Base-by-base conservation (phyloP, 805 yeast species). In the Kodamaea restingae region DNA sequence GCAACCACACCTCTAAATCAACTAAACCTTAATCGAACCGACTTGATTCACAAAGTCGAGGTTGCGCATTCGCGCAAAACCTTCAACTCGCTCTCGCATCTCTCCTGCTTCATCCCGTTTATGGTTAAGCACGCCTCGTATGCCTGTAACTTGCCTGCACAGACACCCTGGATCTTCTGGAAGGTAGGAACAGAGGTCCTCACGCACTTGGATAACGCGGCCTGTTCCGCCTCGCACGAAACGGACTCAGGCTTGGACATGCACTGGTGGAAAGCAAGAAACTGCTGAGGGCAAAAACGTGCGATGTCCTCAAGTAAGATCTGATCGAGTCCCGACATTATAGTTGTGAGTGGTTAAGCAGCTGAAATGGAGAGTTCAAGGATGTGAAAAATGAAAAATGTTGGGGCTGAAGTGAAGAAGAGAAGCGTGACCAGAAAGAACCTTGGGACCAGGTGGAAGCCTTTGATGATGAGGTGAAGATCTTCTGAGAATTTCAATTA, bases 241-340 rank as follows among this genome's bases (percentile, higher is more conserved):
- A 77, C 78, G 17, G 32, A 15, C 39, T 70, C 72, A 28, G 81
- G 81, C 20, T 65, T 68, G 25, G 78, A 60, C 58, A 86, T 73
- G 54, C 95, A 86, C 51, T 76, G 78, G 58, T 86, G 91, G 58
- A 81, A 86, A 18, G 72, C 75, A 41, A 85, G 61, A 47, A 86
- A 85, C 52, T 79, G 74, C 44, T 76, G 78, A 0, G 95, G 93
- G 56, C 95, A 86, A 52, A 71, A 66, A 39, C 77, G 73, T 10
- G 95, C 88, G 41, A 84, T 78, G 52, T 86, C 95, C 45, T 84
- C 88, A 45, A 86, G 74, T 22, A 86, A 72, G 36, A 82, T 66
- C 54, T 85, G 90, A 59, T 86, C 95, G 21, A 86, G 59, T 9
- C 18, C 31, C 3, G 30, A 15, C 41, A 33, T 37, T 2, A 17